Evolutionary conservation across 1,139 yeast species (phyloP), one percentile per base, ranked within the genome.

Genomic region (Suhomyces anneliseae): DNA sequence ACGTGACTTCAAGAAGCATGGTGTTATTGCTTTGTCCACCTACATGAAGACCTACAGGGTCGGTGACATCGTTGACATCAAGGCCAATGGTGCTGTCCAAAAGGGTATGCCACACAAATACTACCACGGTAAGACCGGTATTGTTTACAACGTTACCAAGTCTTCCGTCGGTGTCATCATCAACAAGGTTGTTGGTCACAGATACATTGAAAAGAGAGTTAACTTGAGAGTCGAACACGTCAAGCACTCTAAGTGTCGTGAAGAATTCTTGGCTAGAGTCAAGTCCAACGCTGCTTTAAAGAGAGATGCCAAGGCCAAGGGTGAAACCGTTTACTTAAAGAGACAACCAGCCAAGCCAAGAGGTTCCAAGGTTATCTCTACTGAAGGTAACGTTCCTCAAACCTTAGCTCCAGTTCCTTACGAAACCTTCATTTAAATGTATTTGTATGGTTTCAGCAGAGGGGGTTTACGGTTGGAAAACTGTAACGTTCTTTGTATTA

Each of bases 51-150:
- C 83, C 73, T 93, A 93, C 96, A 90, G 84, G 80, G 97, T 93
- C 68, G 99, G 99, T 72, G 99, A 93, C 79, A 92, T 93, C 70
- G 99, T 93, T 72, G 99, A 93, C 80, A 92, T 93, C 83, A 92
- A 90, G 82, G 99, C 96, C 78, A 93, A 93, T 77, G 97, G 97
- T 84, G 84, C 99, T 65, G 83, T 92, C 82, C 98, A 93, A 79
- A 90, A 92, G 86, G 98, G 99, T 88, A 90, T 93, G 97, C 99
- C 99, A 76, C 97, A 90, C 90, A 93, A 93, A 84, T 92, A 84
- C 87, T 93, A 93, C 97, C 97, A 92, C 84, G 99, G 99, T 81
- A 93, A 90, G 87, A 93, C 99, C 63, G 99, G 99, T 86, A 90
- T 92, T 65, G 86, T 93, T 62, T 93, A 85, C 95, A 93, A 93